Evolutionary conservation across 2,329 filamentous ascomycete species (phyloP), one percentile per base, ranked within the genome.

Genomic region (Albifimbria verrucaria): DNA sequence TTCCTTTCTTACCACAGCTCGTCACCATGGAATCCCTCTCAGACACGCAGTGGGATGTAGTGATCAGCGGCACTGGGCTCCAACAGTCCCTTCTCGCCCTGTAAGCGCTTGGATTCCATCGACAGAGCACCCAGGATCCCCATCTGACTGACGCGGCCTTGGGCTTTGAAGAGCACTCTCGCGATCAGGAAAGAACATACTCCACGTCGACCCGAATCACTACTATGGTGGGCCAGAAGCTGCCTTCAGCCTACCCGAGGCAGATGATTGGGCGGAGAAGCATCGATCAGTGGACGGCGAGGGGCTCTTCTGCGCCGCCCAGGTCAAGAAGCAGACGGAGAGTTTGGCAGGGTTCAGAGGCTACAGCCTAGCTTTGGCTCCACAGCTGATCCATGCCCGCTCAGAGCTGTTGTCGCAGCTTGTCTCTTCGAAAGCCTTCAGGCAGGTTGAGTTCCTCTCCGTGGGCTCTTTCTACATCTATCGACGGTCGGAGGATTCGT

Each of bases 381-480:
- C 94, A 7, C 89, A 95, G 64, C 77, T 97, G 57, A 86, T 97
- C 50, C 94, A 97, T 70, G 83, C 90, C 10, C 87, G 87, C 51
- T 96, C 92, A 2, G 79, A 83, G 59, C 79, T 97, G 28, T 77
- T 97, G 5, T 82, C 85, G 9, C 82, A 86, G 62, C 82, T 97
- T 17, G 90, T 97, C n/a, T 91, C 92, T 2, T 96, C 93, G 7
- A 88, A 87, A 61, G 88, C 92, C 12, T 93, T 93, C 65, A 84
- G 87, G 21, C 92, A 97, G 72, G 81, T 99, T 46, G 93, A 97
- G 67, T 97, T 97, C 62, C 83, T 94, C 56, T 91, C 93, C 24
- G 90, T 97, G 23, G 93, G 93, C 23, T 93, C 89, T 52, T 97
- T 93, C 83, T 97, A 89, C 81, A 84, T 97, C 52, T 87, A 86